Evolutionary conservation across 2,329 filamentous ascomycete genomes (phyloP), one percentile per base, ranked within the genome.

Genomic region (Sordariomycetes sp.): DNA sequence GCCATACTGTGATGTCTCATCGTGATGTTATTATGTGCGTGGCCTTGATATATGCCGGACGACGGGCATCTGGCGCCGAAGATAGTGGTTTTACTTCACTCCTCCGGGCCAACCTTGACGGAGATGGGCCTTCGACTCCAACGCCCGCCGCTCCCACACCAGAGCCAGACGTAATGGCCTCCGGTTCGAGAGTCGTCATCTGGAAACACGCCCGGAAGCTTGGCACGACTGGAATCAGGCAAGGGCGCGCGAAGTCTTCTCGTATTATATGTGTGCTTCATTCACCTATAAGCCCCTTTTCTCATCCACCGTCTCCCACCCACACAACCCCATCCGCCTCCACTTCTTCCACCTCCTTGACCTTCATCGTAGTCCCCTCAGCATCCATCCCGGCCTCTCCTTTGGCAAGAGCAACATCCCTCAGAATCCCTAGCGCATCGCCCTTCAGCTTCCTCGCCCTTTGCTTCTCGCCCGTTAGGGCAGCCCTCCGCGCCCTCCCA

Each of bases 341-440:
- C 14, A n/a, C 40, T 8, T 18, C 40, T n/a, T n/a, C 40, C 54
- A 57, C 48, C 22, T 57, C 54, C 14, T 10, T 24, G 8, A 51
- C 20, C 54, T 43, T 16, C 20, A 35, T 32, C 43, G 40, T n/a
- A 16, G 54, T 35, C 40, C 32, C 32, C 54, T 35, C 54, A 11
- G 24, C 54, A 4, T 51, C 43, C 40, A 57, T 57, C 16, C 54
- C 43, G 43, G 53, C 25, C 48, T 58, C 56, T 35, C n/a, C 48
- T 35, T 50, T 58, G 18, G 35, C 50, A 18, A 14, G 4, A 16
- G 32, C 20, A 34, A 58, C 56, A 20, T 58, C 56, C 22, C 35
- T n/a, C 20, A 54, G n/a, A 20, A 58, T 14, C 32, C 34, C 56
- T 8, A n/a, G 20, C 20, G 32, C 50, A 51, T 32, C 43, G 32